Evolutionary conservation across 495 filamentous ascomycete species (phyloP).

Genomic region (Aeminium ludgeri): DNA sequence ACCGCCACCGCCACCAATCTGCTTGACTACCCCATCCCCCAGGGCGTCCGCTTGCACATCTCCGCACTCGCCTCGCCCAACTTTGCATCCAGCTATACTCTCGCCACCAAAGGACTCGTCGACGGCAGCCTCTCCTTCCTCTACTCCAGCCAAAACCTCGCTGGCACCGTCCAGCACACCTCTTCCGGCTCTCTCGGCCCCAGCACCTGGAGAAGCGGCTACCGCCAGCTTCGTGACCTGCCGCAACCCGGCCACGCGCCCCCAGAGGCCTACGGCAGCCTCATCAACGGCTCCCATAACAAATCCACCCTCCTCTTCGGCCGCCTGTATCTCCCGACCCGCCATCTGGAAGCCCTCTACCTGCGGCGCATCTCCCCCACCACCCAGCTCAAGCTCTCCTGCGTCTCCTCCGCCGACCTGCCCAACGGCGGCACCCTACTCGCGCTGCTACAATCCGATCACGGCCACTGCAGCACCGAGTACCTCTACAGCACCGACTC

Average conservation of each 20-base stretch:
- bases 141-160: slow-evolving; percentile 44
- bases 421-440: slow-evolving; percentile 61
- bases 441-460: slow-evolving; percentile 71
- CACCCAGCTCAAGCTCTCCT: slow-evolving; percentile 60
- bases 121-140: slow-evolving; percentile 86
- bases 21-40: slow-evolving; percentile 68
- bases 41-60: slow-evolving; percentile 60
- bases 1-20: slow-evolving; percentile 76
- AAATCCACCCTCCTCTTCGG: slow-evolving; percentile 67
- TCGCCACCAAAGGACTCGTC: slow-evolving; percentile 69
- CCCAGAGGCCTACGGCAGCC: too few relatives aligned
- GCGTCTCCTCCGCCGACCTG: slow-evolving; percentile 60
- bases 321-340: slow-evolving; percentile 68
- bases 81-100: slow-evolving; percentile 78
- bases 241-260: slow-evolving; percentile 24
- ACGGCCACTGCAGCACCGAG: slow-evolving; percentile 75
- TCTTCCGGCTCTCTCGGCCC: too few relatives aligned
- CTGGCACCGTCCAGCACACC: too few relatives aligned
- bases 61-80: slow-evolving; percentile 83
- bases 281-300: slow-evolving; percentile 12
- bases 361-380: slow-evolving; percentile 64
- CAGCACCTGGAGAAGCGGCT: slow-evolving; percentile 46
- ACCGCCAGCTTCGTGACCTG: slow-evolving; percentile 45
- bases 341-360: slow-evolving; percentile 74
- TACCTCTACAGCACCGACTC: slow-evolving; percentile 87